A percentile compares a stretch with the other conserved stretches of the same genome.
phyloP scores from a whole-genome alignment of 1,284 basidiomycete species.

The Apiotrichum gracile region DNA sequence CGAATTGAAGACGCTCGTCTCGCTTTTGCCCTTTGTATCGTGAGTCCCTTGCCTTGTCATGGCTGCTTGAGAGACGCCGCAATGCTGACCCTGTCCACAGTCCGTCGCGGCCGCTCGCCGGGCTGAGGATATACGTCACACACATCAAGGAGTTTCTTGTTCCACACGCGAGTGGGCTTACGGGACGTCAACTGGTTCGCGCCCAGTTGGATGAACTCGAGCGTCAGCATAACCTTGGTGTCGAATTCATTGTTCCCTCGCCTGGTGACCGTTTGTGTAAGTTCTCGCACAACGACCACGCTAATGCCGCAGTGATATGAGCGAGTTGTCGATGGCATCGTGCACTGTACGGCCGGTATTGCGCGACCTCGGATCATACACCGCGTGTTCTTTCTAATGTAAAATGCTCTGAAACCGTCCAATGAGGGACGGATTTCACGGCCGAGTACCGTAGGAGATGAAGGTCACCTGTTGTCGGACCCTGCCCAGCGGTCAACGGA shows the following conservation, averaged over 20 bases:
- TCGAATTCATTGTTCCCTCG: constrained; percentile 32
- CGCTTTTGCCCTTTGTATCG: constrained; percentile 10
- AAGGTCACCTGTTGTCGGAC: too few species aligned
- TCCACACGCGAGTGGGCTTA: constrained; percentile 35
- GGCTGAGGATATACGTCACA: constrained; percentile 38
- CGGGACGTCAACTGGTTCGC: constrained; percentile 32
- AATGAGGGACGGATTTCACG: too few species aligned
- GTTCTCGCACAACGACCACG: constrained; percentile 4
- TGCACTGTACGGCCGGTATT: too few species aligned
- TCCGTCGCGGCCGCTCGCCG: constrained; percentile 27
- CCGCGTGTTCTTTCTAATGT: too few species aligned
- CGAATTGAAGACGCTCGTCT: constrained; percentile 35
- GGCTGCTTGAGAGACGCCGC: neutral
- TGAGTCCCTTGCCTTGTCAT: neutral
- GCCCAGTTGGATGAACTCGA: constrained; percentile 33
- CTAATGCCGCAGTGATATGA: constrained; percentile 11
- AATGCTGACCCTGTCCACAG: neutral
- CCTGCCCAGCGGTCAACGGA: too few species aligned
- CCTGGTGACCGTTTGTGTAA: constrained; percentile 40
- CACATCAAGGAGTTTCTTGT: constrained; percentile 44
- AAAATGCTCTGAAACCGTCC: too few species aligned
- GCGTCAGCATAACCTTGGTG: constrained; percentile 22
- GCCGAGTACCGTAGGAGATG: too few species aligned
- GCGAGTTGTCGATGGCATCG: too few species aligned
- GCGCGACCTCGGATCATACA: too few species aligned